Base-by-base conservation (phyloP, 768 basidiomycete genomes). In the Melanogaster broomeanus region DNA sequence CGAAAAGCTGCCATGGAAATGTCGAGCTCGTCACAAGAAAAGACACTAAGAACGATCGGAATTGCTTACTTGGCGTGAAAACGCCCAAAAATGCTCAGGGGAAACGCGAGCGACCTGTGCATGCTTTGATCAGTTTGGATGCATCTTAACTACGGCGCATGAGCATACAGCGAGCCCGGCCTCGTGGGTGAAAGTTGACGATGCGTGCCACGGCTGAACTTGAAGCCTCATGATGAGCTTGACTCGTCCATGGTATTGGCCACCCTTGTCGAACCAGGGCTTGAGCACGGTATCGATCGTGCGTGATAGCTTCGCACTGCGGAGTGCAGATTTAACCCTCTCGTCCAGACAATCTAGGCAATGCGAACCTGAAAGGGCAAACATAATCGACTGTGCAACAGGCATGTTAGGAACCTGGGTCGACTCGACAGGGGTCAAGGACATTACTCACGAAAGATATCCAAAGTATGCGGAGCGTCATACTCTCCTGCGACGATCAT, bases 1-100 rank as follows among this genome's bases (percentile, higher is more conserved):
- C 80, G 70, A 92, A 91, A 18, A 95, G 75, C 91, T 92, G 61
- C n/a, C 24, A 9, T 12, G 33, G 12, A 27, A 15, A 50, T 10
- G 3, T 6, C 3, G 30, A 46, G 10, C 12, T 31, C 11, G 12
- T 21, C 24, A 28, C 43, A 24, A 46, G 27, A 15, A 21, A 28
- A 31, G 34, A 42, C 9, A 22, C 38, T 22, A 35, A 33, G 40
- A 51, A 25, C 6, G 9, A n/a, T 15, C 5, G 44, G 42, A 15
- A 21, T 11, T 9, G 61, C 77, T 51, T 62, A 91, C 88, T 10
- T 73, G 76, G 21, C 84, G 74, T 42, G 86, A 84, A 74, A 87
- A 96, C 1, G 74, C 57, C 90, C 92, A 93, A 70, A 89, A 95
- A 19, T 81, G 73, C n/a, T 82, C 77, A 0, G 93, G 92, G 1